These are phyloP conservation scores for Termitomyces sp. DNA, from an alignment of 768 basidiomycete genomes.

Conservation along the genomic window DNA sequence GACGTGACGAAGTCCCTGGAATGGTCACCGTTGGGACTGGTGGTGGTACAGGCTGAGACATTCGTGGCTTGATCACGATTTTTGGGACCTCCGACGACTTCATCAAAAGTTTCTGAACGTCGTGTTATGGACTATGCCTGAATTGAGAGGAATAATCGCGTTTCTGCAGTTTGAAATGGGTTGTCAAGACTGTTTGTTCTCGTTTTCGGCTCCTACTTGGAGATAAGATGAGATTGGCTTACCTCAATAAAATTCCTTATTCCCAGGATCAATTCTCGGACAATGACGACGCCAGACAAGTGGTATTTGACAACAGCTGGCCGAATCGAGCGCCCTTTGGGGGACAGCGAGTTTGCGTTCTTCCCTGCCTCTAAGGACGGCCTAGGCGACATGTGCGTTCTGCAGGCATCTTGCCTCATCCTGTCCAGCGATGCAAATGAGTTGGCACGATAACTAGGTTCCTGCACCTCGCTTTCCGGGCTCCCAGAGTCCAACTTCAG, in stretches of 20 bases:
- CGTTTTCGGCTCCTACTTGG: background rate
- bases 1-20: constrained; percentile 19
- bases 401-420: background rate
- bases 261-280: too few relatives aligned
- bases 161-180: background rate
- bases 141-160: too few relatives aligned
- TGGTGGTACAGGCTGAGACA: constrained; percentile 18
- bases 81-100: constrained; percentile 24
- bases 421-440: background rate
- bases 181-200: background rate
- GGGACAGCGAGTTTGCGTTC: constrained; percentile 25
- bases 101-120: background rate
- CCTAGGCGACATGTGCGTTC: constrained; percentile 28
- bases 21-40: constrained; percentile 12
- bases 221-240: too few relatives aligned
- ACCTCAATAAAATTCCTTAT: too few relatives aligned
- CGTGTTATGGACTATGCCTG: background rate
- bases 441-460: constrained; percentile 17
- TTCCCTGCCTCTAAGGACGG: constrained; percentile 24
- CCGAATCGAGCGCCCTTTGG: constrained; percentile 18
- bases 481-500: constrained; percentile 15
- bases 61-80: constrained; percentile 45
- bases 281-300: background rate
- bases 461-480: constrained; percentile 23
- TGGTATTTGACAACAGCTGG: background rate